Conservation (phyloP, 345 rosid species). For the Lumnitzera littorea region DNA sequence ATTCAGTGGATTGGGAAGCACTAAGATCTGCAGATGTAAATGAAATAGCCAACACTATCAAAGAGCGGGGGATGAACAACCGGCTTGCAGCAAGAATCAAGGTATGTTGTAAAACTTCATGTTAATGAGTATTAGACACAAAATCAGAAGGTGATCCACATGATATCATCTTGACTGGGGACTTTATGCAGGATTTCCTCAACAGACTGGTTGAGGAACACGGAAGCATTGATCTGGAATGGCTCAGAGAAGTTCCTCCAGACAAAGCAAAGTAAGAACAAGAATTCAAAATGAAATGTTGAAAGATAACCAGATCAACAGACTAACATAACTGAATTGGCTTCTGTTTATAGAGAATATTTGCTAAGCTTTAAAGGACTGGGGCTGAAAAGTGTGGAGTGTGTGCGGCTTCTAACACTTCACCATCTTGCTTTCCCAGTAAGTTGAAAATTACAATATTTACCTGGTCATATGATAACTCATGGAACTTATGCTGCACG, state of each 20-base stretch:
- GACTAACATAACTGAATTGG: background rate
- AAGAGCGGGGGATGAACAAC: conserved; percentile 1
- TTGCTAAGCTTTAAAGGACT: conserved; percentile 11
- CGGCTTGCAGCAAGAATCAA: conserved; percentile 6
- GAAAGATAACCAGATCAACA: background rate
- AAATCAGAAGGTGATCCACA: background rate
- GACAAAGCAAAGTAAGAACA: conserved; percentile 5
- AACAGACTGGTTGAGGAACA: conserved; percentile 4
- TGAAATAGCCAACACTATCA: background rate
- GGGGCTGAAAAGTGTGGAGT: conserved; percentile 27
- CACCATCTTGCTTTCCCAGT: conserved; percentile 12
- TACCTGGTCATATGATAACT: background rate
- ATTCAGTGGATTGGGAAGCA: conserved; percentile 4
- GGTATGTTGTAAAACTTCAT: background rate
- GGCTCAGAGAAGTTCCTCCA: conserved; percentile 1
- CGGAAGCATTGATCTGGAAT: conserved; percentile 7
- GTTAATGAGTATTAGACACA: background rate
- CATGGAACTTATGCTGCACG: background rate
- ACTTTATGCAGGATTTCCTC: background rate
- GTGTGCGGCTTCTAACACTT: conserved; percentile 23
- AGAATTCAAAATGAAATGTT: background rate
- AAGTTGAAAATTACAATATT: background rate
- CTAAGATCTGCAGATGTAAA: background rate
- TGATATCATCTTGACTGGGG: background rate
- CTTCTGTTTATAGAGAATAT: conserved; percentile 1